A percentile compares a stretch with the other conserved stretches of the same genome.
These are phyloP conservation scores for Crithidia expoeki DNA, from an alignment of 208 protist genomes.

Conservation along the genomic window DNA sequence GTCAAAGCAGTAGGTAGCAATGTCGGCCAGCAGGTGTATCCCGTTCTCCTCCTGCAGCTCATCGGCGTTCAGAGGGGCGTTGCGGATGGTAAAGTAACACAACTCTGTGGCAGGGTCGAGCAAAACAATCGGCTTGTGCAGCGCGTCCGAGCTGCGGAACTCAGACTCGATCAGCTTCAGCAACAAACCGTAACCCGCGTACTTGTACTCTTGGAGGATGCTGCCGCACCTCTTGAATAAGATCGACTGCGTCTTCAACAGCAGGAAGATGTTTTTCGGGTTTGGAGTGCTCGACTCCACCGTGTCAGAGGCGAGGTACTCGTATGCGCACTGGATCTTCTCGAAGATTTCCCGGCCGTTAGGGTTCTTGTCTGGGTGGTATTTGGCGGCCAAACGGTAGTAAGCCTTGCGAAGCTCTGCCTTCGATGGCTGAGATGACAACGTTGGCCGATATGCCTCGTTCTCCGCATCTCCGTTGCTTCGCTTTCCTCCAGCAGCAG, in stretches of 20 bases:
- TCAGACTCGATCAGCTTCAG: conserved; percentile 81
- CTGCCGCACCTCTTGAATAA: conserved; percentile 87
- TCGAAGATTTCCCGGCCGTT: conserved; percentile 94
- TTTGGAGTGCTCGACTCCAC: conserved; percentile 47
- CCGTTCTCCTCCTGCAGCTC: conserved; percentile 93
- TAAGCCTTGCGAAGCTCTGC: conserved; percentile 93
- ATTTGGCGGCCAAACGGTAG: conserved; percentile 91
- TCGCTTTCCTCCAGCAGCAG: not conserved
- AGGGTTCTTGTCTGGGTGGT: conserved; percentile 97
- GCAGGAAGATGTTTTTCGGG: conserved; percentile 63
- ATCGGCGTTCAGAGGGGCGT: conserved; percentile 93
- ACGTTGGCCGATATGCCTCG: not conserved
- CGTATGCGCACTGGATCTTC: conserved; percentile 89
- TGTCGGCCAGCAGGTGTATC: conserved; percentile 71
- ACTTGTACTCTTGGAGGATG: conserved; percentile 91
- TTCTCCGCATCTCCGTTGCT: not conserved
- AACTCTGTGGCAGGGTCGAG: conserved; percentile 87
- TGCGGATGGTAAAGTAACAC: conserved; percentile 89
- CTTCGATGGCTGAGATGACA: conserved; percentile 33
- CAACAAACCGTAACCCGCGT: conserved; percentile 93
- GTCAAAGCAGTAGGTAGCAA: conserved; percentile 79
- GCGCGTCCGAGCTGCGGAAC: conserved; percentile 59
- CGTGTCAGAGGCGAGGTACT: conserved; percentile 71
- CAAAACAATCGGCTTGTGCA: conserved; percentile 72
- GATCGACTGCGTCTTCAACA: conserved; percentile 93